Evolutionary conservation across 2,329 filamentous ascomycete genomes (phyloP), one percentile per base, ranked within the genome.

Genomic region (Colletotrichum ledebouriae): DNA sequence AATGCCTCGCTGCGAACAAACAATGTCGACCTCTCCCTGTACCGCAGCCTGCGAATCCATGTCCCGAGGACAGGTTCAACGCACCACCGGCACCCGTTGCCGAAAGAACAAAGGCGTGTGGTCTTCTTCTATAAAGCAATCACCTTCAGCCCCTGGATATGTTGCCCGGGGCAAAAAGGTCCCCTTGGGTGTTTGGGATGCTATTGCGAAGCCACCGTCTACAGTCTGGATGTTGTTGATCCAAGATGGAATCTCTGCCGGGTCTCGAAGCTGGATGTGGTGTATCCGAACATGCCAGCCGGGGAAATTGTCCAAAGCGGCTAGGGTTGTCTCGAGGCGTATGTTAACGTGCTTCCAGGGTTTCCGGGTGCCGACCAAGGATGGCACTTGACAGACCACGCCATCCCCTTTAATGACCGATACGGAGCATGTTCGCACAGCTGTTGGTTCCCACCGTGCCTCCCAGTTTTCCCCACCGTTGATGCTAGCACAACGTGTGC

Each of bases 181-280:
- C 1, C 59, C 62, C 12, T 46, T 37, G 6, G 20, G 6, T 2
- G 62, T 71, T 2, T 41, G 50, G 5, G 64, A 63, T 22, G 53
- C 41, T 7, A 72, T 65, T 3, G 71, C 67, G 42, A 73, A 72
- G 0, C 71, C 71, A 2, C 68, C 68, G 15, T 72, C 70, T 10
- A 72, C 58, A 4, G 68, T 33, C 11, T 69, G 67, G 10, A 72
- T 52, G 11, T 37, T 33, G 5, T 59, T 53, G n/a, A 53, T 15
- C 53, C 70, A 65, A 3, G 58, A 15, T 15, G 64, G 56, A 11
- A 56, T 42, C 6, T 61, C 57, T 2, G 17, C 10, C 10, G 22
- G 13, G 4, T 46, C 7, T 7, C 63, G 53, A 56, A 64, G 63
- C 10, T 3, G 11, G 5, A 71, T 39, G n/a, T 41, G 46, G 57